These are phyloP conservation scores for Metarhizium anisopliae DNA, from an alignment of 2,329 filamentous ascomycete genomes.

Conservation along the genomic window DNA sequence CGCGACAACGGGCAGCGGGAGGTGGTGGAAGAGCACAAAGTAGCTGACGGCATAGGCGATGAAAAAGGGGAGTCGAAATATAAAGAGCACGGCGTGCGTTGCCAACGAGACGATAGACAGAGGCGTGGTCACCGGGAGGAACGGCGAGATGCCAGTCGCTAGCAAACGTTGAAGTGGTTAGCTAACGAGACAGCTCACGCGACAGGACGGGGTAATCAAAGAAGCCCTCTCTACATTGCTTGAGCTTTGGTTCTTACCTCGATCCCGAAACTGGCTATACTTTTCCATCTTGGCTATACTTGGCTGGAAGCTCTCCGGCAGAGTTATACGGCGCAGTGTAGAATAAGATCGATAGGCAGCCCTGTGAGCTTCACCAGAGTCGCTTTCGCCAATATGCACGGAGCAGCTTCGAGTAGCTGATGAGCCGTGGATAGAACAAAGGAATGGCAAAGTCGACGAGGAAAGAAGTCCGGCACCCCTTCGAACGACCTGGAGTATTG, in stretches of 20 bases:
- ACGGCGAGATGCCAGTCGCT: slow-evolving; percentile 95
- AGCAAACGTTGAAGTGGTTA: background rate
- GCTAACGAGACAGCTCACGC: background rate
- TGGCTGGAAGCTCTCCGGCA: background rate
- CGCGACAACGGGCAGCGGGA: slow-evolving; percentile 53
- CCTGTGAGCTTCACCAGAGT: background rate
- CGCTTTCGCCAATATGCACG: background rate
- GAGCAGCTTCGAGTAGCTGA: background rate
- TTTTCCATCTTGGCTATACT: slow-evolving; percentile 63
- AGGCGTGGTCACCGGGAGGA: slow-evolving; percentile 70
- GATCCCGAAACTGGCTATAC: slow-evolving; percentile 85
- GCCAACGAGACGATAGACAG: slow-evolving; percentile 54
- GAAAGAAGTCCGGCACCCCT: background rate
- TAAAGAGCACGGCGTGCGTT: slow-evolving; percentile 64
- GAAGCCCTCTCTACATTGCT: background rate
- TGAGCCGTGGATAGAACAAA: background rate
- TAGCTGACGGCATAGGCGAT: slow-evolving; percentile 58
- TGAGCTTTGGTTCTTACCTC: slow-evolving; percentile 49
- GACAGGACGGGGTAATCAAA: background rate
- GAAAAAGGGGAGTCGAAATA: slow-evolving; percentile 72
- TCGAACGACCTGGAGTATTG: background rate
- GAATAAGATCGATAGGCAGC: background rate
- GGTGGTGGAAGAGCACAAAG: slow-evolving; percentile 74
- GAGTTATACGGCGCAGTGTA: background rate
- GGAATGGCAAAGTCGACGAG: background rate